Base-by-base conservation (phyloP, 176 grass and related monocot species). In the Poa pratensis region DNA sequence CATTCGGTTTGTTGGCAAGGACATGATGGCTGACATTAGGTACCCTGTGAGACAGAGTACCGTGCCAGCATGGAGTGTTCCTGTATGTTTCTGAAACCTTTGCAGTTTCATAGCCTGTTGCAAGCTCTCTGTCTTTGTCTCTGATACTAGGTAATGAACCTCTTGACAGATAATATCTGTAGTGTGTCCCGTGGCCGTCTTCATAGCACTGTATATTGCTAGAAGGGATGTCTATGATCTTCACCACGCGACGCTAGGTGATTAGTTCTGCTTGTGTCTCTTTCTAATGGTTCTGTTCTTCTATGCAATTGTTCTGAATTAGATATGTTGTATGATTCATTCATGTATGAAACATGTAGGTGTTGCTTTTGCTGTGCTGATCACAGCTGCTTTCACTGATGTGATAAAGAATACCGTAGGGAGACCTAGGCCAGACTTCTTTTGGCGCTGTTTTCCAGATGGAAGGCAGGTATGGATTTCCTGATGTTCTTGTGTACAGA, bases 401-500 rank as follows among this genome's bases (percentile, higher is more conserved):
- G 86, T 81, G 40, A 76, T 96, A n/a, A 96, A 96, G 87, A 81
- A 69, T 80, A 79, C 90, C 28, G 90, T 92, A 78, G 96, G 96
- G 12, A 91, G 94, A 82, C 96, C 90, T 22, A 87, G 96, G 83
- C 96, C 94, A 7, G 94, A 96, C 84, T 96, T 99, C 81, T 99
- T 92, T 72, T 96, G 94, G 94, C 88, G 94, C 24, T 95, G 93
- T 28, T 99, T 99, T 77, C 96, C 96, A 17, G 91, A 99, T 88
- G 94, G 96, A 86, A 94, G 90, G 80, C 82, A 94, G 89, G 96
- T 94, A 81, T 57, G n/a, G 0, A 76, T 70, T 80, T 78, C 57
- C 61, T 15, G 13, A 51, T 22, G 5, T 28, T 3, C 18, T 5
- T 12, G 13, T 67, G 24, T 20, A 4, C 15, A 18, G 10, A 67